Percentiles rank a stretch among this genome's conserved stretches.
These are phyloP conservation scores for Penicillium sp. DNA, from an alignment of 2,329 filamentous ascomycete genomes.

Conservation along the genomic window DNA sequence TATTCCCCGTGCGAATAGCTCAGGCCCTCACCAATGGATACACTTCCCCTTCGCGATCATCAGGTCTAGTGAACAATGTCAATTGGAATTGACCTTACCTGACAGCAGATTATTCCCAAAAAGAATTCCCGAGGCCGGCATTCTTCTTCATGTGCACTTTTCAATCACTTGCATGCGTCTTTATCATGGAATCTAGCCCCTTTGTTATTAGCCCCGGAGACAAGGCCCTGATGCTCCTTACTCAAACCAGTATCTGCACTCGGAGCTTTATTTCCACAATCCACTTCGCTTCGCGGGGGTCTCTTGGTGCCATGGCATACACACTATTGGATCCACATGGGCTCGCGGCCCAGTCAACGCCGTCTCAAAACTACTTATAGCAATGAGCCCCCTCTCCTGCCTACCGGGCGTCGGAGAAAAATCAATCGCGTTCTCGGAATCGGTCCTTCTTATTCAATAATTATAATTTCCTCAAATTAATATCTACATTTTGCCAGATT, in stretches of 20 bases:
- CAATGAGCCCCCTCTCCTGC: background rate
- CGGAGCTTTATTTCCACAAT: background rate
- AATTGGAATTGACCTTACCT: background rate
- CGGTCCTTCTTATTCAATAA: background rate
- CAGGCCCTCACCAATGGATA: background rate
- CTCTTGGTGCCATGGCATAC: background rate
- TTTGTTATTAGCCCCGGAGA: background rate
- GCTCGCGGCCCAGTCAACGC: background rate
- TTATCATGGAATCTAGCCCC: background rate
- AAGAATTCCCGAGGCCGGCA: background rate
- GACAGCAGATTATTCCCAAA: background rate
- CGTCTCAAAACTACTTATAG: background rate
- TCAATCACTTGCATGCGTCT: background rate
- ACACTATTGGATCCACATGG: background rate
- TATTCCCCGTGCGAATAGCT: background rate
- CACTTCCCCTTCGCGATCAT: background rate
- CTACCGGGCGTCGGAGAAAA: background rate
- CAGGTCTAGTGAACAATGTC: background rate
- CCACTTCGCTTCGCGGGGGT: background rate
- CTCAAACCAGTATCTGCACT: background rate
- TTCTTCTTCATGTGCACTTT: background rate
- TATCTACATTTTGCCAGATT: background rate
- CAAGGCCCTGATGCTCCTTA: background rate
- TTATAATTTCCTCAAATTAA: background rate
- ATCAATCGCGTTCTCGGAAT: background rate